Evolutionary conservation across 2,329 filamentous ascomycete genomes (phyloP).

Genomic region (Pyrenophora graminea): DNA sequence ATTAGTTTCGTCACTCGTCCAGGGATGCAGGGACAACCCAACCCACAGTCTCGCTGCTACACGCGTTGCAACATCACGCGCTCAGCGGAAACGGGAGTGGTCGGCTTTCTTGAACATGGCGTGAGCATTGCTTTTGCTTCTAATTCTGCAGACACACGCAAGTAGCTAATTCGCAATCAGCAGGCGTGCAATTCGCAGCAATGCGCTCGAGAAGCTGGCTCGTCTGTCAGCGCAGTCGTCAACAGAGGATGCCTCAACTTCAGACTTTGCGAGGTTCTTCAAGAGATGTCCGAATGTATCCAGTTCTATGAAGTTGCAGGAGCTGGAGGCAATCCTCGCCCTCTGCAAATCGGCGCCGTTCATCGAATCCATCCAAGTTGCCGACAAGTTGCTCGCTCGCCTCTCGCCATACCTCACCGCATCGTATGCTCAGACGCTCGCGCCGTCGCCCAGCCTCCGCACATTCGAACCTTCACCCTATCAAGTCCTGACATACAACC

Average conservation of each 20-base stretch:
- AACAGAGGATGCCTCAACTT: conserved; percentile 28
- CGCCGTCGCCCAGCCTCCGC: conserved; percentile 79
- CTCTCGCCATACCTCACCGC: conserved; percentile 85
- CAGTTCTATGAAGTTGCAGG: conserved; percentile 68
- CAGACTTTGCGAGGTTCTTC: conserved; percentile 51
- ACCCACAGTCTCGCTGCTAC: conserved; percentile 2
- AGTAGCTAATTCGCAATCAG: not conserved
- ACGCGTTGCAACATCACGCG: conserved; percentile 12
- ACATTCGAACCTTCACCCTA: conserved; percentile 85
- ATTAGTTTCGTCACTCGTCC: conserved; percentile 20
- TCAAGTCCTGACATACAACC: conserved; percentile 77
- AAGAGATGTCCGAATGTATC: conserved; percentile 39
- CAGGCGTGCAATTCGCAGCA: conserved; percentile 49
- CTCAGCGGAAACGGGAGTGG: not conserved
- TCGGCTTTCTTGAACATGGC: conserved; percentile 1
- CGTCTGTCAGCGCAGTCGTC: conserved; percentile 50
- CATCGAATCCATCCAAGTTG: conserved; percentile 71
- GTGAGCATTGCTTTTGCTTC: not conserved
- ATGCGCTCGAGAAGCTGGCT: conserved; percentile 57
- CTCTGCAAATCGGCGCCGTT: conserved; percentile 87
- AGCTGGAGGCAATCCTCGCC: conserved; percentile 89
- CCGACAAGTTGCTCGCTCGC: conserved; percentile 76
- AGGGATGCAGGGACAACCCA: conserved; percentile 7
- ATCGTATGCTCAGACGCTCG: conserved; percentile 77
- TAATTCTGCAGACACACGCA: not conserved